Conservation (phyloP, 176 grass and related monocot species). For the Bromus sterilis region DNA sequence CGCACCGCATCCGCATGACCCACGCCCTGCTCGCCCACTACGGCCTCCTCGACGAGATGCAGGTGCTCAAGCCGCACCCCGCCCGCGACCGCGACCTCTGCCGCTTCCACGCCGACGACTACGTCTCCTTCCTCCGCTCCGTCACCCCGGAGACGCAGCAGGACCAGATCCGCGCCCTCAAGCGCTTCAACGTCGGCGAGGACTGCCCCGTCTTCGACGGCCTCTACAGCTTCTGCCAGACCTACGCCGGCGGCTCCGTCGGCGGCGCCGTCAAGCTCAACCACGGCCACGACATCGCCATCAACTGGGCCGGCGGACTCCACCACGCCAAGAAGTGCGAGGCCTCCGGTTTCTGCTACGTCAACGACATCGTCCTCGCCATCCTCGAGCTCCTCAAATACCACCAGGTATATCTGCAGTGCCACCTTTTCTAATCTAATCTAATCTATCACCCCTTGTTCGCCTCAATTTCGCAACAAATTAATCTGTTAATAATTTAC, state of each 20-base stretch:
- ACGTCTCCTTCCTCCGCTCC: constrained; percentile 76
- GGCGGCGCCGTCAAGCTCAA: constrained; percentile 78
- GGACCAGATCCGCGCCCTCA: constrained; percentile 48
- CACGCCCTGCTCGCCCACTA: constrained; percentile 79
- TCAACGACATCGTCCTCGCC: constrained; percentile 94
- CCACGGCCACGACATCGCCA: constrained; percentile 87
- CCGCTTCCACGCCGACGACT: constrained; percentile 94
- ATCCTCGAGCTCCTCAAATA: constrained; percentile 89
- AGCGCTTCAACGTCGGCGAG: constrained; percentile 75
- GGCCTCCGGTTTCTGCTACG: constrained; percentile 94
- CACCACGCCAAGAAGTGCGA: constrained; percentile 93
- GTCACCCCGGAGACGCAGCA: constrained; percentile 77
- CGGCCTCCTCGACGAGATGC: constrained; percentile 78
- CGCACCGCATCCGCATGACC: constrained; percentile 90
- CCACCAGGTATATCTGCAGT: constrained; percentile 39
- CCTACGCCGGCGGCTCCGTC: constrained; percentile 76
- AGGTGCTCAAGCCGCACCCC: constrained; percentile 57
- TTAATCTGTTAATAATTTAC: background rate
- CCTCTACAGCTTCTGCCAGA: constrained; percentile 76
- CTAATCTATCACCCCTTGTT: background rate
- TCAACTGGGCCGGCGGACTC: constrained; percentile 94
- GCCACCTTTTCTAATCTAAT: background rate
- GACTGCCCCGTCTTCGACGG: constrained; percentile 95
- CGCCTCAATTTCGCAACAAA: background rate
- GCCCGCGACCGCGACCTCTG: constrained; percentile 85